phyloP scores from a whole-genome alignment of 78 protist species.

The Guillardia theta region DNA sequence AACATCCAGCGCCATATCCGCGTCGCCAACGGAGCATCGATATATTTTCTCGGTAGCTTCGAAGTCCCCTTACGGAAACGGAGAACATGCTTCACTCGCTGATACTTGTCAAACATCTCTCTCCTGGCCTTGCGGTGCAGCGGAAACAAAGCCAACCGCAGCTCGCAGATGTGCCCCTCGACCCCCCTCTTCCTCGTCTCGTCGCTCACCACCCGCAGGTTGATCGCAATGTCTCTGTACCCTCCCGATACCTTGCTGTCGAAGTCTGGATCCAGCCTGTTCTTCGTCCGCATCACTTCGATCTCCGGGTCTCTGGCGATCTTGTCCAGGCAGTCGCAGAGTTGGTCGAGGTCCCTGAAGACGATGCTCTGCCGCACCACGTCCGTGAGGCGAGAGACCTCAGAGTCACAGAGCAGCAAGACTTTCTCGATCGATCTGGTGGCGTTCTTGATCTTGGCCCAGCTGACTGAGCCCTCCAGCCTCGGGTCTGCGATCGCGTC shows the following conservation, averaged over 20 bases:
- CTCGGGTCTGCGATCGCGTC: no score
- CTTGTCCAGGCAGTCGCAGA: not conserved
- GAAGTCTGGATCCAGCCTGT: not conserved
- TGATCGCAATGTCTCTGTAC: not conserved
- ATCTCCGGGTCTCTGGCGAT: not conserved
- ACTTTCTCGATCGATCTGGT: not conserved
- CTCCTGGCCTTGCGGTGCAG: no score
- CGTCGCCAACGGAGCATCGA: no score
- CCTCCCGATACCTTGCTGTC: not conserved
- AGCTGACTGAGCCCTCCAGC: not conserved
- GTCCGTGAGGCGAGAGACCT: not conserved
- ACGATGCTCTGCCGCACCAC: not conserved
- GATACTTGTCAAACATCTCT: no score
- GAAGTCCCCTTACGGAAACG: no score
- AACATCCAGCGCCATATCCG: no score
- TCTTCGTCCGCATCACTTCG: not conserved
- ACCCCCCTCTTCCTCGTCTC: not conserved
- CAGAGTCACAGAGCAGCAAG: not conserved
- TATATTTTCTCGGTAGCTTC: no score
- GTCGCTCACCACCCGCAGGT: not conserved
- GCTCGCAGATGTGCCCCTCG: not conserved
- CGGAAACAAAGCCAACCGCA: no score
- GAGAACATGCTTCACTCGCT: no score
- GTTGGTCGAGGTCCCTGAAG: not conserved
- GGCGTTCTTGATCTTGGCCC: not conserved